Conservation (phyloP, 2,329 filamentous ascomycete species). For the Xylariaceae sp. region DNA sequence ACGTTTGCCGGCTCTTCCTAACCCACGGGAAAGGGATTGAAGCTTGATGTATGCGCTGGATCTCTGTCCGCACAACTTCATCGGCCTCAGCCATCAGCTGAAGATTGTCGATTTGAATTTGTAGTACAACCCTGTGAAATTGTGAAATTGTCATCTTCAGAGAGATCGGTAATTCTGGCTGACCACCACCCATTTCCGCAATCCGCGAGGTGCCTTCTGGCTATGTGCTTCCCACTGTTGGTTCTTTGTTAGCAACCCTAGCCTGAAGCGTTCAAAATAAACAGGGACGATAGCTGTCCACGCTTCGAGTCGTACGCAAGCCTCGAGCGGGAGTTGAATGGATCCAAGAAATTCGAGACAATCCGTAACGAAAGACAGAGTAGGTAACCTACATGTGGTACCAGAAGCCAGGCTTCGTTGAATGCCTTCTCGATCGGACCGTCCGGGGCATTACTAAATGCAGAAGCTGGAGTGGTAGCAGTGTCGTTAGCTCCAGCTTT, state of each 20-base stretch:
- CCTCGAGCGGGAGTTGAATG: too few species aligned
- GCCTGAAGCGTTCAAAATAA: too few species aligned
- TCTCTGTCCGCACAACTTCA: neutral
- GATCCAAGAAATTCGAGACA: too few species aligned
- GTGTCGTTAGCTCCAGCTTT: conserved; percentile 39
- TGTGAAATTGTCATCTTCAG: conserved; percentile 25
- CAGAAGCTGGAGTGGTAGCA: neutral
- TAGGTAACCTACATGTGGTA: conserved; percentile 53
- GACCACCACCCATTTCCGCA: conserved; percentile 62
- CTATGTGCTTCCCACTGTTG: conserved; percentile 48
- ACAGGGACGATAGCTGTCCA: too few species aligned
- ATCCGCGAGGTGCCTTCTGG: conserved; percentile 48
- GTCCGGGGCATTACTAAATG: conserved; percentile 37
- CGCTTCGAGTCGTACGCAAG: too few species aligned
- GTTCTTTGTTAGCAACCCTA: too few species aligned
- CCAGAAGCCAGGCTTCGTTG: conserved; percentile 75
- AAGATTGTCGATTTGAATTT: too few species aligned
- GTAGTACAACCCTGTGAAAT: too few species aligned
- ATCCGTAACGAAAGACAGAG: too few species aligned
- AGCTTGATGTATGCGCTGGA: neutral
- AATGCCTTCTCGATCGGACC: conserved; percentile 56
- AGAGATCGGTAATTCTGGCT: conserved; percentile 67
- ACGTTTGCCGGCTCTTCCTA: too few species aligned
- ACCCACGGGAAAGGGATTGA: too few species aligned
- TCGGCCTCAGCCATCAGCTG: too few species aligned